Percentiles rank a stretch among this genome's conserved stretches.
These are phyloP conservation scores for Meredithiella fracta DNA, from an alignment of 2,329 filamentous ascomycete genomes.

Conservation along the genomic window DNA sequence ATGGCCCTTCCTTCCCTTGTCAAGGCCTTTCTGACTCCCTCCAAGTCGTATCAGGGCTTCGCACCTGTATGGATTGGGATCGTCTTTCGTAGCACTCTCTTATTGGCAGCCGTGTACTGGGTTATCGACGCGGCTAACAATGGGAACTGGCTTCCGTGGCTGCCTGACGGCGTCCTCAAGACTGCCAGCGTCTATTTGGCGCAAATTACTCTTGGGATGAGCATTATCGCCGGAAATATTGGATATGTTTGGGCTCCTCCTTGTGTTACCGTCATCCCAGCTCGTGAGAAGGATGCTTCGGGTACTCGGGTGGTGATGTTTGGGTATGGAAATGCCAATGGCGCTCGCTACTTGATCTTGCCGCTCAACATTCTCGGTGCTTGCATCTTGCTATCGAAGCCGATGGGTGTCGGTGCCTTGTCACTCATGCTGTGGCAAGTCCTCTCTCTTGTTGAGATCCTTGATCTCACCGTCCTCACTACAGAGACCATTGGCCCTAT, in stretches of 20 bases:
- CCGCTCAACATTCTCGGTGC: constrained; percentile 62
- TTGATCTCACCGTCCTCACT: constrained; percentile 44
- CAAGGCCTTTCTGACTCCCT: constrained; percentile 65
- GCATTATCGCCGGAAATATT: constrained; percentile 67
- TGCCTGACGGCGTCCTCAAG: constrained; percentile 50
- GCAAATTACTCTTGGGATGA: constrained; percentile 62
- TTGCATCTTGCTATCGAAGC: constrained; percentile 72
- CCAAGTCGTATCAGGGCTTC: constrained; percentile 73
- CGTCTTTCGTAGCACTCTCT: constrained; percentile 58
- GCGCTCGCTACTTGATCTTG: constrained; percentile 74
- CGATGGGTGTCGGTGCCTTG: constrained; percentile 79
- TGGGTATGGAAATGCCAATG: constrained; percentile 86
- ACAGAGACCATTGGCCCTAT: constrained; percentile 65
- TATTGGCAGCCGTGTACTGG: constrained; percentile 73
- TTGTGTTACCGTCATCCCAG: constrained; percentile 54
- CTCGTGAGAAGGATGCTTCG: constrained; percentile 25
- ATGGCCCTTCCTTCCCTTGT: constrained; percentile 57
- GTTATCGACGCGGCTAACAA: constrained; percentile 78
- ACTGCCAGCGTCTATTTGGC: constrained; percentile 59
- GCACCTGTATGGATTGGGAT: constrained; percentile 72
- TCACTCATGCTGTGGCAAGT: constrained; percentile 77
- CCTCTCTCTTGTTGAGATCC: constrained; percentile 53
- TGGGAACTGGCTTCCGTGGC: constrained; percentile 53
- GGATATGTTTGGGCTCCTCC: constrained; percentile 78
- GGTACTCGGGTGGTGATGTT: constrained; percentile 56